Conservation (phyloP, 805 yeast genomes). For the Zygotorulaspora chibaensis region DNA sequence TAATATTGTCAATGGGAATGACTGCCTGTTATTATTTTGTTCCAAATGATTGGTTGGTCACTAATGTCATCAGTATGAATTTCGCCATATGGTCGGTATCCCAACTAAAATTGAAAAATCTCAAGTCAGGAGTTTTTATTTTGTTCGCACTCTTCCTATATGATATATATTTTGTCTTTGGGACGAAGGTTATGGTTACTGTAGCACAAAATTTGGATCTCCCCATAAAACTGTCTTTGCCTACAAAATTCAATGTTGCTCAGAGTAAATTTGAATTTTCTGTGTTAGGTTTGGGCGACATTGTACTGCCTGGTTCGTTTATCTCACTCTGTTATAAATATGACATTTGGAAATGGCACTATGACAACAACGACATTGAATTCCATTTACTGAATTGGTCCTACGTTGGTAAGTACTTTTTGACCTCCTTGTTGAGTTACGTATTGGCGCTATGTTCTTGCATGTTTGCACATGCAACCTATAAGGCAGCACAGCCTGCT, state of each 20-base stretch:
- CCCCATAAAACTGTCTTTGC: slow-evolving; percentile 39
- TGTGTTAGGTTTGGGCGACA: slow-evolving; percentile 59
- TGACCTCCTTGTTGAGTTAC: slow-evolving; percentile 45
- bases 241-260: slow-evolving; percentile 18
- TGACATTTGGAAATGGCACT: slow-evolving; percentile 45
- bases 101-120: slow-evolving; percentile 39
- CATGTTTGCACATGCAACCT: slow-evolving; percentile 37
- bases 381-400: slow-evolving; percentile 39
- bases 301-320: slow-evolving; percentile 56
- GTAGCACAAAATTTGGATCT: slow-evolving; percentile 53
- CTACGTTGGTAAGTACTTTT: slow-evolving; percentile 46
- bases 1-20: slow-evolving; percentile 16
- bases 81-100: slow-evolving; percentile 44
- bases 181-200: slow-evolving; percentile 54
- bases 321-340: slow-evolving; percentile 50
- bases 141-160: slow-evolving; percentile 51
- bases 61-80: slow-evolving; percentile 41
- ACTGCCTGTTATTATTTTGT: slow-evolving; percentile 25
- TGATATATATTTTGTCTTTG: slow-evolving; percentile 66
- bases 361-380: slow-evolving; percentile 28
- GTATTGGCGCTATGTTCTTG: slow-evolving; percentile 44
- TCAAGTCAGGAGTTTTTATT: slow-evolving; percentile 44
- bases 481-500: slow-evolving; percentile 59
- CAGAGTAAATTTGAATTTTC: slow-evolving; percentile 27
- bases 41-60: slow-evolving; percentile 43